phyloP scores from a whole-genome alignment of 768 basidiomycete genomes.

The Hygrophoropsis aurantiaca region DNA sequence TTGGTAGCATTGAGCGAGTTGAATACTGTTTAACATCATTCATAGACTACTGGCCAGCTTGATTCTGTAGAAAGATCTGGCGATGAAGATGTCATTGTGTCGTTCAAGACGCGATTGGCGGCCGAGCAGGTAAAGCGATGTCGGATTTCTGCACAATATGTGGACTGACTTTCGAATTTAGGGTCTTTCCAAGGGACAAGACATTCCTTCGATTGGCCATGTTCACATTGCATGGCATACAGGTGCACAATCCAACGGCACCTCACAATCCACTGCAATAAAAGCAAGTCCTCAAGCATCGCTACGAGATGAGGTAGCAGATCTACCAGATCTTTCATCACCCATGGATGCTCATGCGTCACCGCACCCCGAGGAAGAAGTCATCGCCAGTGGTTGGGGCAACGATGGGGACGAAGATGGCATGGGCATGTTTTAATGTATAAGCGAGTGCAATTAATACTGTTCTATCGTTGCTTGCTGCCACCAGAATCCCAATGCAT shows the following conservation, averaged over 20 bases:
- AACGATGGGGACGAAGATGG: constrained; percentile 59
- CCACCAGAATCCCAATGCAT: neutral
- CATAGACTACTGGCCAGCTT: constrained; percentile 66
- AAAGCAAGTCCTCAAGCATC: constrained; percentile 18
- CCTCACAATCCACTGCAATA: constrained; percentile 16
- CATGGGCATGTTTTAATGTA: constrained; percentile 58
- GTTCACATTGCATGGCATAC: constrained; percentile 71
- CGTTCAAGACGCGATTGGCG: constrained; percentile 68
- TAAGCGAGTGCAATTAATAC: neutral
- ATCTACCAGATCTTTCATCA: constrained; percentile 20
- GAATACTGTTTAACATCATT: too few species aligned
- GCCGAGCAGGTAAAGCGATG: constrained; percentile 70
- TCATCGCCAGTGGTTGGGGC: constrained; percentile 70
- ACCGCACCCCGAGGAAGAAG: constrained; percentile 55
- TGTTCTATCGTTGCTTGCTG: neutral
- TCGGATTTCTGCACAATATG: constrained; percentile 1
- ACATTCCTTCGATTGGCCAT: constrained; percentile 63
- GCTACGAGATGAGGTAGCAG: constrained; percentile 22
- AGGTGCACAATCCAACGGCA: constrained; percentile 25
- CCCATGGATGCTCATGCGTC: constrained; percentile 20
- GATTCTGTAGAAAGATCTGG: constrained; percentile 60
- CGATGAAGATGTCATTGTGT: constrained; percentile 59
- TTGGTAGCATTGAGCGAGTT: neutral
- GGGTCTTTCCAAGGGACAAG: constrained; percentile 72
- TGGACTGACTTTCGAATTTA: constrained; percentile 26